A percentile compares a stretch with the other conserved stretches of the same genome.
phyloP scores from a whole-genome alignment of 2,329 filamentous ascomycete species.

The Cryphonectria radicalis region DNA sequence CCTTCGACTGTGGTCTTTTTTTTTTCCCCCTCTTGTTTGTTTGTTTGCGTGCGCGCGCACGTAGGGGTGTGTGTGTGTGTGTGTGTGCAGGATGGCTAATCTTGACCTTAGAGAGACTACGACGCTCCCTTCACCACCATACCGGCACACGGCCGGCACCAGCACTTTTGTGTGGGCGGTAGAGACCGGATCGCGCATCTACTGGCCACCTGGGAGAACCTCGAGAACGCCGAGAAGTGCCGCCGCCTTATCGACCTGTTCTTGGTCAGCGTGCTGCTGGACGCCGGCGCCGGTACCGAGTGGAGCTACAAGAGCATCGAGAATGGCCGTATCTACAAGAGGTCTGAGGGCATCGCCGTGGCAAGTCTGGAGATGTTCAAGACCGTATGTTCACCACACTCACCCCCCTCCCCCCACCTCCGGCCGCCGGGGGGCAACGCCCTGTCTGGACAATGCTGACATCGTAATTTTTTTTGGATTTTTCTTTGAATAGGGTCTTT shows the following conservation, averaged over 20 bases:
- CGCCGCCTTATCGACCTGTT: conserved; percentile 79
- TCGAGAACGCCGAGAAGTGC: conserved; percentile 75
- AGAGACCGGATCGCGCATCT: conserved; percentile 74
- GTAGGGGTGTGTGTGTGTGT: neutral
- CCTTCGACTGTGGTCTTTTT: neutral
- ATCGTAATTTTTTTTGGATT: neutral
- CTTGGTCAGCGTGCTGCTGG: conserved; percentile 77
- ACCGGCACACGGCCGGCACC: conserved; percentile 83
- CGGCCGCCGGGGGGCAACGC: too few species aligned
- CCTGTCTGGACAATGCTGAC: conserved; percentile 11
- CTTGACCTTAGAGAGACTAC: conserved; percentile 52
- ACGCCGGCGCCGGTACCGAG: conserved; percentile 84
- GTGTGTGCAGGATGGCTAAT: conserved; percentile 12
- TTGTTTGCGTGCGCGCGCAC: too few species aligned
- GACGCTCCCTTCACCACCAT: conserved; percentile 65
- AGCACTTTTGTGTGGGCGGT: conserved; percentile 83
- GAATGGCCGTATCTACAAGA: conserved; percentile 78
- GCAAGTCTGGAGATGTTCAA: conserved; percentile 91
- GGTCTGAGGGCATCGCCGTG: conserved; percentile 86
- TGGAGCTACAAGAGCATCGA: conserved; percentile 95
- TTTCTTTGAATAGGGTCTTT: conserved; percentile 73
- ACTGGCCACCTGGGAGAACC: conserved; percentile 65
- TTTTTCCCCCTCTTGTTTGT: neutral
- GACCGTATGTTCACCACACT: conserved; percentile 46
- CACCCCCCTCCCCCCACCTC: neutral